Evolutionary conservation across 805 yeast genomes (phyloP).

Genomic region (Yarrowia yakushimensis): DNA sequence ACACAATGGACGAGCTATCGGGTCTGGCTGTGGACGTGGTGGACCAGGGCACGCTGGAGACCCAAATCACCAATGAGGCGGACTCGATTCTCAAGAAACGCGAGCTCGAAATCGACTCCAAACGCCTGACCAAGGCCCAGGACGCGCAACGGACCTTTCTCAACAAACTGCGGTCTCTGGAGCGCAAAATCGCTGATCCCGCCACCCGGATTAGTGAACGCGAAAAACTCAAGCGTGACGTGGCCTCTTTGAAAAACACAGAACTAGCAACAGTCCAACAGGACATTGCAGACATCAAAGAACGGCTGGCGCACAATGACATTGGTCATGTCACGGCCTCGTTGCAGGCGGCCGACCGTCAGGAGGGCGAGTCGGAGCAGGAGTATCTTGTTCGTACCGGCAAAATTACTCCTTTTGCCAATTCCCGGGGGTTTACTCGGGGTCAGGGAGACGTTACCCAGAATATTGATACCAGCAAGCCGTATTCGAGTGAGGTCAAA

Average conservation of each 20-base stretch:
- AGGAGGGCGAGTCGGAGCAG: constrained; percentile 71
- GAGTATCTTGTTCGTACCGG: constrained; percentile 87
- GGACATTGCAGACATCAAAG: constrained; percentile 63
- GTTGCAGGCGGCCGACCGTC: constrained; percentile 35
- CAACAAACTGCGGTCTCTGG: constrained; percentile 47
- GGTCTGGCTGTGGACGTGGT: constrained; percentile 56
- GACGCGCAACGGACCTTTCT: constrained; percentile 46
- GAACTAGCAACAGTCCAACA: constrained; percentile 52
- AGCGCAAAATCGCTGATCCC: constrained; percentile 49
- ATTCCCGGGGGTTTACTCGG: constrained; percentile 36
- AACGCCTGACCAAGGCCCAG: constrained; percentile 66
- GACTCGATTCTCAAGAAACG: constrained; percentile 55
- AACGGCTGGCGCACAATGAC: constrained; percentile 42
- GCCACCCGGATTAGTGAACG: constrained; percentile 64
- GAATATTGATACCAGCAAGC: constrained; percentile 13
- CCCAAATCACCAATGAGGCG: constrained; percentile 62
- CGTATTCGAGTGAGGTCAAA: not conserved
- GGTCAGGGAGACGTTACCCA: constrained; percentile 7
- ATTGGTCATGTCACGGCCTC: constrained; percentile 10
- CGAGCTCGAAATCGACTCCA: constrained; percentile 69
- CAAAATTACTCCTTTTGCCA: constrained; percentile 89
- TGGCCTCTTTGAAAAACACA: constrained; percentile 46
- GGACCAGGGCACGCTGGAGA: constrained; percentile 78
- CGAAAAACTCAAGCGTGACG: constrained; percentile 51
- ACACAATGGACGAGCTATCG: constrained; percentile 34